phyloP scores from a whole-genome alignment of 2,329 filamentous ascomycete species.

The Amauroascus niger region DNA sequence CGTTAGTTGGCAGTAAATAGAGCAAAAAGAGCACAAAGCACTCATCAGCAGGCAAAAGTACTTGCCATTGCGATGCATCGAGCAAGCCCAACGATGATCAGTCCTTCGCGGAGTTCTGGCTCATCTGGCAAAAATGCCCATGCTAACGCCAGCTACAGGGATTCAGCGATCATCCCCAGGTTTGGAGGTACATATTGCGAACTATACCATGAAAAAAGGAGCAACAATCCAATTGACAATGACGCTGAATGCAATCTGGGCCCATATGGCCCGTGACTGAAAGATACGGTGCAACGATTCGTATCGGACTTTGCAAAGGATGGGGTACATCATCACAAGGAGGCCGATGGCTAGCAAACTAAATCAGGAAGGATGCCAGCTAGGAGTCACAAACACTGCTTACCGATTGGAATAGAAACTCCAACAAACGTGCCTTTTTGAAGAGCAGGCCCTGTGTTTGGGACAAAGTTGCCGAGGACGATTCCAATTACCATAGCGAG shows the following conservation, averaged over 20 bases:
- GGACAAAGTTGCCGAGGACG: slow-evolving; percentile 65
- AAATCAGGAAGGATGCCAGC: neutral
- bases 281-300: slow-evolving; percentile 63
- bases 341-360: slow-evolving; percentile 56
- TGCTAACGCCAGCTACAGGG: slow-evolving; percentile 37
- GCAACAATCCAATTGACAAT: slow-evolving; percentile 75
- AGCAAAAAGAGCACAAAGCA: neutral
- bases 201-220: slow-evolving; percentile 64
- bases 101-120: slow-evolving; percentile 47
- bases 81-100: slow-evolving; percentile 74
- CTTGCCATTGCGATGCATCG: slow-evolving; percentile 80
- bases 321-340: slow-evolving; percentile 90
- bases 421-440: slow-evolving; percentile 64
- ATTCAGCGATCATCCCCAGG: slow-evolving; percentile 14
- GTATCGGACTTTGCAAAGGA: slow-evolving; percentile 75
- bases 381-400: slow-evolving; percentile 18
- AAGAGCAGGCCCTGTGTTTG: slow-evolving; percentile 50
- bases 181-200: neutral
- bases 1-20: slow-evolving; percentile 2
- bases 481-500: slow-evolving; percentile 69
- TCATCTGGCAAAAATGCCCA: slow-evolving; percentile 48
- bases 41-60: neutral
- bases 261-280: slow-evolving; percentile 55
- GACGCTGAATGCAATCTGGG: slow-evolving; percentile 67
- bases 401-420: slow-evolving; percentile 58